Base-by-base conservation (phyloP, 129 eudicot genomes). In the Oenanthe sinensis region DNA sequence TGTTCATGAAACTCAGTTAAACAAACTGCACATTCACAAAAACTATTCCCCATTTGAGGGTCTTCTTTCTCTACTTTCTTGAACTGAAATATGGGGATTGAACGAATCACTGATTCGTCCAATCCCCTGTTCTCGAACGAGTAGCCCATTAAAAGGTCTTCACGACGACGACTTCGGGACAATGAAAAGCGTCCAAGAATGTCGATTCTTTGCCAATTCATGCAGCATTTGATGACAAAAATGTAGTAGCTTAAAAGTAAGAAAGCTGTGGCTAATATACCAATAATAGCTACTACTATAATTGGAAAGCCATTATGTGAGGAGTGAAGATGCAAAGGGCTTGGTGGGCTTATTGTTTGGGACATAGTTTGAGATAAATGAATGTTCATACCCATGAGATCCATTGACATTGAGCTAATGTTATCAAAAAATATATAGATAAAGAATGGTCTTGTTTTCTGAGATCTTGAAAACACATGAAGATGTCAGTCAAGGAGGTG, bases 211-310 rank as follows among this genome's bases (percentile, higher is more conserved):
- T 91, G 98, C 92, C 93, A 87, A 73, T 84, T 88, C 48, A 91
- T 74, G 81, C 97, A 94, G 82, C 98, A 94, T 86, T 91, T 95
- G 85, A 95, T 95, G 80, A 90, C 96, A 71, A 95, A 95, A 15
- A 91, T 78, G 82, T 95, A 95, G 92, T 95, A 95, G 81, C 88
- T 80, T 71, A 95, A 83, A 6, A 95, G 90, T 30, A 95, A 77
- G 75, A 91, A 80, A 39, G 87, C 93, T 70, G 97, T 95, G 83
- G 98, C 96, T 33, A 90, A 80, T 36, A 92, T 90, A 74, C 97
- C 96, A 16, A 92, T 89, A 47, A 92, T 81, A 75, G 97, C 97
- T 22, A 92, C 86, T 22, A 88, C 91, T 58, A 92, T 88, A 76
- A 92, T 86, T 42, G 97, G 96, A 69, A 92, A 92, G 72, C 87